Base-by-base conservation (phyloP, 2,329 filamentous ascomycete species). In the Fusarium dimerum region DNA sequence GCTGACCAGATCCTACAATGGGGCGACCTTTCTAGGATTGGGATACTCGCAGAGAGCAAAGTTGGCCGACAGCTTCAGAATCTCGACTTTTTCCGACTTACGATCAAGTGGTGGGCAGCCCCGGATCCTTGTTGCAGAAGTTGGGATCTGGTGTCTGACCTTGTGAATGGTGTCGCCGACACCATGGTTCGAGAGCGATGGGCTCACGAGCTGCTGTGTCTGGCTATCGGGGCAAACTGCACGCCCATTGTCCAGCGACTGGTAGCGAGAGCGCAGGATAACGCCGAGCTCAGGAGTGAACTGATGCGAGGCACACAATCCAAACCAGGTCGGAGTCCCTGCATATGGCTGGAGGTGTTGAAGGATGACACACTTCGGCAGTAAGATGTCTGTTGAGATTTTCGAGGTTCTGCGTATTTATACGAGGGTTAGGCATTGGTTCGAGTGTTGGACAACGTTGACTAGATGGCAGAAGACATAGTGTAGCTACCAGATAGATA, bases 1-100 rank as follows among this genome's bases (percentile, higher is more conserved):
- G 66, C 50, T 43, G 52, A 64, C 38, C 65, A 67, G 44, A 62
- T 68, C 52, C 55, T 69, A 39, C 51, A 57, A 44, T 66, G 60
- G 59, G 65, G 61, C 8, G 63, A 69, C 44, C 29, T 65, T 45
- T 47, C 56, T 15, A 59, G 65, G 45, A 52, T 50, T 44, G 40
- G 11, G 45, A 52, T 48, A 39, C 45, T 50, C 42, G 40, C 60
- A 42, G 58, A 55, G 39, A 53, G 51, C 9, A 51, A 40, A 32
- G 17, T 44, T 42, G 55, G 65, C 16, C 38, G 45, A 45, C 57
- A 67, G 41, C 49, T 67, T 42, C 53, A 54, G 40, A 62, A 43
- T 41, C 52, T 55, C 36, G 55, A 58, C 40, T 61, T 60, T 40
- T 57, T 58, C 18, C 48, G 36, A 13, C 48, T 54, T 26, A 45